phyloP scores from a whole-genome alignment of 768 basidiomycete species.

The Russula lepida region DNA sequence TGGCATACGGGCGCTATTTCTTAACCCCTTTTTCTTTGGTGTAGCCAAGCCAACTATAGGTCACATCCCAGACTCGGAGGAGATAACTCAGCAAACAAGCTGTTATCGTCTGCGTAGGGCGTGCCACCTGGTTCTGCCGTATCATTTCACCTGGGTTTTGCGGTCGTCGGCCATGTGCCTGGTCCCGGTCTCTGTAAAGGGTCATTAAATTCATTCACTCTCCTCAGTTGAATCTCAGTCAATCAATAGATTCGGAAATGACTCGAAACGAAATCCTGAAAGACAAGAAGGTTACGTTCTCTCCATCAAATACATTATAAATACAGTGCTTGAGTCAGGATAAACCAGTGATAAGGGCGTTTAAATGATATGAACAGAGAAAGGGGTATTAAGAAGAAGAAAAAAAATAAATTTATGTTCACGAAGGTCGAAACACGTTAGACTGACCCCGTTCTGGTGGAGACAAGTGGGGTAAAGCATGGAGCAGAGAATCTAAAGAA shows the following conservation, averaged over 20 bases:
- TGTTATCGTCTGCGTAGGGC: background rate
- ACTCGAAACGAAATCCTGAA: background rate
- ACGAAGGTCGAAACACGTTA: background rate
- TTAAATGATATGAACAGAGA: background rate
- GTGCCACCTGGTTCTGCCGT: background rate
- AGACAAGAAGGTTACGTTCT: background rate
- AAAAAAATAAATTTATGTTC: conserved; percentile 1
- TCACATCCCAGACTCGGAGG: background rate
- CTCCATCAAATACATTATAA: conserved; percentile 14
- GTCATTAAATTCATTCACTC: background rate
- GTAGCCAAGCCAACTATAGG: background rate
- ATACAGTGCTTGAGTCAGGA: conserved; percentile 11
- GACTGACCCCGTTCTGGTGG: background rate
- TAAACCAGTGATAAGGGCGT: background rate
- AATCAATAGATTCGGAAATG: background rate
- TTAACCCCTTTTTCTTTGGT: background rate
- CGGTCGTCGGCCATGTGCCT: background rate
- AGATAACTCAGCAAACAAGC: background rate
- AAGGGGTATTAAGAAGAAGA: background rate
- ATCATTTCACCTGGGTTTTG: background rate
- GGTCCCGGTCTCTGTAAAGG: background rate
- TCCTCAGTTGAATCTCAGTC: background rate
- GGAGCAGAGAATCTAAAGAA: background rate
- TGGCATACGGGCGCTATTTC: background rate
- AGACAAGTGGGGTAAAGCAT: background rate